These are phyloP conservation scores for Aegilops sharonensis DNA, from an alignment of 176 grass and related monocot genomes.

Conservation along the genomic window DNA sequence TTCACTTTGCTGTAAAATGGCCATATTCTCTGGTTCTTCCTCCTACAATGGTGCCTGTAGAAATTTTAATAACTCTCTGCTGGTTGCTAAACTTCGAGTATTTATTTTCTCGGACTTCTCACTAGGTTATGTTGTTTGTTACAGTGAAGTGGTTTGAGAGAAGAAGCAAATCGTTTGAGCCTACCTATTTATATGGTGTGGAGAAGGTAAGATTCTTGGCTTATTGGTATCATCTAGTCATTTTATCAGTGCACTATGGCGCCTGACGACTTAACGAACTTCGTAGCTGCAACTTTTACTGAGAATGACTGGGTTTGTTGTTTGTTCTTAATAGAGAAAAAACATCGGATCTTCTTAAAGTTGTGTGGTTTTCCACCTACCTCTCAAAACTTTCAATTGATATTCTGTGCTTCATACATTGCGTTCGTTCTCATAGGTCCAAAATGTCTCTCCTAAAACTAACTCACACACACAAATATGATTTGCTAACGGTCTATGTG, in stretches of 20 bases:
- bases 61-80: slow-evolving; percentile 6
- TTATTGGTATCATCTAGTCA: slow-evolving; percentile 27
- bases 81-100: slow-evolving; percentile 1
- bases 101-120: slow-evolving; percentile 41
- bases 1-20: neutral
- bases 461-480: neutral
- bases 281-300: slow-evolving; percentile 18
- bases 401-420: neutral
- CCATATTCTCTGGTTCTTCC: neutral
- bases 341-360: neutral
- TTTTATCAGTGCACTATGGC: neutral
- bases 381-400: neutral
- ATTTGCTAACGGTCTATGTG: neutral
- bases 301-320: neutral
- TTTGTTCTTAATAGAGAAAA: neutral
- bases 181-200: slow-evolving; percentile 87
- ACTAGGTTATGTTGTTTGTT: slow-evolving; percentile 44
- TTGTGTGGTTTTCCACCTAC: neutral
- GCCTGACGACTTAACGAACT: slow-evolving; percentile 10
- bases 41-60: slow-evolving; percentile 15
- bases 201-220: slow-evolving; percentile 68
- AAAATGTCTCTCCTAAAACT: neutral
- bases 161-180: slow-evolving; percentile 93
- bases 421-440: neutral
- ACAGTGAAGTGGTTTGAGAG: slow-evolving; percentile 94